Evolutionary conservation across 1,284 basidiomycete species (phyloP).

Genomic region (Lignosus rhinocerotis): DNA sequence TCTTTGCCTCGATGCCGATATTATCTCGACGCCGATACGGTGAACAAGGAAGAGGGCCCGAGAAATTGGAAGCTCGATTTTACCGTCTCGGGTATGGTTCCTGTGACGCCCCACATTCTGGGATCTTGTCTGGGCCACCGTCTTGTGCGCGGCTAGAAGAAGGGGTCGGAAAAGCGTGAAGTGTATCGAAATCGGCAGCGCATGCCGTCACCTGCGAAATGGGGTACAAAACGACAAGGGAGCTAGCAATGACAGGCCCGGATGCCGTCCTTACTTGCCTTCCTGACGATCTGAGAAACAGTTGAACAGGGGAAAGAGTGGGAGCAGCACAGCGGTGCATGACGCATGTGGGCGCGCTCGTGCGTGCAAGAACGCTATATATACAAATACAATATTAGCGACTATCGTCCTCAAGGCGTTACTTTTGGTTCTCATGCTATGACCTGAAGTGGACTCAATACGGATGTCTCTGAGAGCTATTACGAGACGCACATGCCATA

Average conservation of each 20-base stretch:
- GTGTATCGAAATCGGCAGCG: constrained; percentile 7
- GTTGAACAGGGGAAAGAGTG: constrained; percentile 1
- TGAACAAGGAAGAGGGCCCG: constrained; percentile 4
- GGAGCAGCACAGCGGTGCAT: neutral
- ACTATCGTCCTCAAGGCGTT: constrained; percentile 1
- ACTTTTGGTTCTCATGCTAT: constrained; percentile 11
- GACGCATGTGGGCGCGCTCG: neutral
- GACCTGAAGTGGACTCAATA: constrained; percentile 10
- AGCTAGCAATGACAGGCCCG: constrained; percentile 2
- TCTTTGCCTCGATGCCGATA: constrained; percentile 2
- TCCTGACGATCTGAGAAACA: constrained; percentile 12
- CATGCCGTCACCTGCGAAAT: constrained; percentile 11
- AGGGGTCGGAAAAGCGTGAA: constrained; percentile 3
- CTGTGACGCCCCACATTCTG: constrained; percentile 12
- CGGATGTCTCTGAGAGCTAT: neutral
- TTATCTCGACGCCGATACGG: constrained; percentile 5
- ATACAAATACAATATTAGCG: constrained; percentile 9
- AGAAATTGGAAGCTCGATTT: constrained; percentile 9
- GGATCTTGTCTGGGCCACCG: constrained; percentile 4
- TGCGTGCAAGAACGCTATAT: constrained; percentile 4
- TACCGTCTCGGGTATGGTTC: constrained; percentile 12
- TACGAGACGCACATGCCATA: constrained; percentile 47
- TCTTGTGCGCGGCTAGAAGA: constrained; percentile 5
- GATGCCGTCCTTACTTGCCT: constrained; percentile 5
- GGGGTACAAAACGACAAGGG: constrained; percentile 14